Conservation (phyloP, 495 filamentous ascomycete genomes). For the Umbilicaria muhlenbergii region DNA sequence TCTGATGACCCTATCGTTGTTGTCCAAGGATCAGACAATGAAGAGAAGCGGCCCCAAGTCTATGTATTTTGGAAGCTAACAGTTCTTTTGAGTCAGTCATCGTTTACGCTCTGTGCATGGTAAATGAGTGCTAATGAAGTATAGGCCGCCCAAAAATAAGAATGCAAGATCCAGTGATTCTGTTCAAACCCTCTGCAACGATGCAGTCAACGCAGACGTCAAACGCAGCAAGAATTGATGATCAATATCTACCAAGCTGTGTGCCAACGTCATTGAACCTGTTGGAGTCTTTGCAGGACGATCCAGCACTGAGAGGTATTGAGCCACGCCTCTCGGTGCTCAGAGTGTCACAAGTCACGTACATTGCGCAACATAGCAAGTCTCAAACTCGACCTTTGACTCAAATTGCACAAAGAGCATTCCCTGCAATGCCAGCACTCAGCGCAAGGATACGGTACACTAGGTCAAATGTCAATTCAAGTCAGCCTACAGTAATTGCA, state of each 20-base stretch:
- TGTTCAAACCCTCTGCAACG: slow-evolving; percentile 60
- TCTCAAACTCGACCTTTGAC: slow-evolving; percentile 34
- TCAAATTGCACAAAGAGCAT: slow-evolving; percentile 39
- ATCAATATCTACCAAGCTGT: slow-evolving; percentile 65
- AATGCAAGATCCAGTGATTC: slow-evolving; percentile 59
- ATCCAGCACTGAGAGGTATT: slow-evolving; percentile 47
- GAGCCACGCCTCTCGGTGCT: slow-evolving; percentile 65
- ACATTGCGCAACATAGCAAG: no score
- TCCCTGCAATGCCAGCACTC: slow-evolving; percentile 65
- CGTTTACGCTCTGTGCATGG: neutral
- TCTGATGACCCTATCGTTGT: slow-evolving; percentile 47
- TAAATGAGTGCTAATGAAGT: slow-evolving; percentile 10
- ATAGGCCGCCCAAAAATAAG: slow-evolving; percentile 55
- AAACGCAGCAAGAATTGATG: slow-evolving; percentile 29
- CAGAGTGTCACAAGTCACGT: slow-evolving; percentile 58
- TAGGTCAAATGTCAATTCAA: slow-evolving; percentile 45
- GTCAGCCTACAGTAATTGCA: slow-evolving; percentile 55
- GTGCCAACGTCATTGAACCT: slow-evolving; percentile 67
- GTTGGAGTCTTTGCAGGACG: slow-evolving; percentile 57
- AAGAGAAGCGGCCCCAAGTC: slow-evolving; percentile 39
- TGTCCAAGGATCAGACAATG: slow-evolving; percentile 36
- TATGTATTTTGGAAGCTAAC: slow-evolving; percentile 70
- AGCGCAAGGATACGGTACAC: slow-evolving; percentile 74
- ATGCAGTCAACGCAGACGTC: slow-evolving; percentile 40
- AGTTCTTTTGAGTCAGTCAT: slow-evolving; percentile 47